Percentiles rank a stretch among this genome's conserved stretches.
Evolutionary conservation across 2,329 filamentous ascomycete species (phyloP).

Genomic region (Cordyceps cateniannulata): DNA sequence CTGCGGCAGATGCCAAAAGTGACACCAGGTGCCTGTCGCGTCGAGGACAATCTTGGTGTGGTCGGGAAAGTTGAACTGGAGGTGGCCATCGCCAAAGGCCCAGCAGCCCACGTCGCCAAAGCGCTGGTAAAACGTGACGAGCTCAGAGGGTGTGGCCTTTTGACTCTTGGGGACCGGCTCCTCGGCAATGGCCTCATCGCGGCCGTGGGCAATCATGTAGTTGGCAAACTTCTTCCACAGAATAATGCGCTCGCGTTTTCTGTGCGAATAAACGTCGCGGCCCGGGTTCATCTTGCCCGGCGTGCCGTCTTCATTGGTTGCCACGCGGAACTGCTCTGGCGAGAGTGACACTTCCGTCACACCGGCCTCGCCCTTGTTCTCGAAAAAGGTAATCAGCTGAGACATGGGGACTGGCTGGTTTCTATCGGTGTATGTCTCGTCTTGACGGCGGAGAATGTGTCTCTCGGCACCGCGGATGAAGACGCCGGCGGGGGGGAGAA

Average conservation of each 20-base stretch:
- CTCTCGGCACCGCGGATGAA: slow-evolving; percentile 65
- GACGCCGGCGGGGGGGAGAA: slow-evolving; percentile 63
- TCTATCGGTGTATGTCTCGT: slow-evolving; percentile 48
- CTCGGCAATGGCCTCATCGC: slow-evolving; percentile 56
- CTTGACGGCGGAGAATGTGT: slow-evolving; percentile 58
- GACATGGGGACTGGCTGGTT: slow-evolving; percentile 59
- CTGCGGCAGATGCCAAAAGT: slow-evolving; percentile 70
- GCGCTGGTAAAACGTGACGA: slow-evolving; percentile 76
- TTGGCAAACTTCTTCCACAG: slow-evolving; percentile 70
- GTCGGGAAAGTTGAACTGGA: slow-evolving; percentile 85
- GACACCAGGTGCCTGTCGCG: slow-evolving; percentile 65
- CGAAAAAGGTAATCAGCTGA: slow-evolving; percentile 62
- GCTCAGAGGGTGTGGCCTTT: slow-evolving; percentile 39
- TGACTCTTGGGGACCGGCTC: slow-evolving; percentile 36
- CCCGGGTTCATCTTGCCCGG: slow-evolving; percentile 56
- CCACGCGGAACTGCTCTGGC: slow-evolving; percentile 53
- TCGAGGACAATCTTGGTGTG: slow-evolving; percentile 81
- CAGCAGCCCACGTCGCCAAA: slow-evolving; percentile 76
- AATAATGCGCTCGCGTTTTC: slow-evolving; percentile 59
- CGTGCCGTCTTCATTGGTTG: slow-evolving; percentile 50
- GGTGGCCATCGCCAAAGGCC: slow-evolving; percentile 73
- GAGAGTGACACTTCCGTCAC: slow-evolving; percentile 58
- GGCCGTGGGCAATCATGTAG: slow-evolving; percentile 67
- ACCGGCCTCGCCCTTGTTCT: slow-evolving; percentile 60
- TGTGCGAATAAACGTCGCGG: slow-evolving; percentile 57